phyloP scores from a whole-genome alignment of 208 protist species.

The Leishmania lainsoni region DNA sequence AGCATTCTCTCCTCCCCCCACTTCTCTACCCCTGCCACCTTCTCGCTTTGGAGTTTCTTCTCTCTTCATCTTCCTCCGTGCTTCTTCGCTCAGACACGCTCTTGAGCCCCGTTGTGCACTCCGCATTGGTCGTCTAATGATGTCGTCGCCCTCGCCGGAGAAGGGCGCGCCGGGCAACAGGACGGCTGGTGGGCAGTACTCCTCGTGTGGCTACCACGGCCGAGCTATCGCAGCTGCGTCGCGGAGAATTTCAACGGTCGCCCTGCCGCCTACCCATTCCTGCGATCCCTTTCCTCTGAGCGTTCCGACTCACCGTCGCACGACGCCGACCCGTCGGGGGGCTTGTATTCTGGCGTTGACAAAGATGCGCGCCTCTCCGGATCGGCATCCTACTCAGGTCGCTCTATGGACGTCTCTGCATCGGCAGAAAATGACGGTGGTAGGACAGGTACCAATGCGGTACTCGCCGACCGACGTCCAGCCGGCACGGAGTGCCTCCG shows the following conservation, averaged over 20 bases:
- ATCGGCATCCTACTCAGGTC: neutral
- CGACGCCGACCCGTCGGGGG: neutral
- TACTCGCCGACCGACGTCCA: too few species aligned
- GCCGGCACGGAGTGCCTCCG: neutral
- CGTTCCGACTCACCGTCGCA: neutral
- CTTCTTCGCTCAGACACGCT: neutral
- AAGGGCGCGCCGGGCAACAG: neutral
- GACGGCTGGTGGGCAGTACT: neutral
- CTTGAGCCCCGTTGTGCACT: neutral
- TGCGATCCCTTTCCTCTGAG: constrained; percentile 1
- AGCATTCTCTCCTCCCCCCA: too few species aligned
- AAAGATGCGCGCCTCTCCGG: constrained; percentile 7
- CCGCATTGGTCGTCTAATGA: neutral
- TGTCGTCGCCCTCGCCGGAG: neutral
- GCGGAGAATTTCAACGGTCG: constrained; percentile 15
- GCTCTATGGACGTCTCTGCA: neutral
- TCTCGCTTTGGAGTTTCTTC: too few species aligned
- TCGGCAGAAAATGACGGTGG: neutral
- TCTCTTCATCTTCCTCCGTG: neutral
- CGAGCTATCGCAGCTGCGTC: constrained; percentile 7
- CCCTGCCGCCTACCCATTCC: constrained; percentile 8
- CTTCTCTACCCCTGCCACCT: too few species aligned
- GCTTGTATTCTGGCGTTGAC: neutral
- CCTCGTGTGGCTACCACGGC: neutral
- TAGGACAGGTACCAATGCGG: neutral